Evolutionary conservation across 495 filamentous ascomycete genomes (phyloP).

Genomic region (Cercophora scortea): DNA sequence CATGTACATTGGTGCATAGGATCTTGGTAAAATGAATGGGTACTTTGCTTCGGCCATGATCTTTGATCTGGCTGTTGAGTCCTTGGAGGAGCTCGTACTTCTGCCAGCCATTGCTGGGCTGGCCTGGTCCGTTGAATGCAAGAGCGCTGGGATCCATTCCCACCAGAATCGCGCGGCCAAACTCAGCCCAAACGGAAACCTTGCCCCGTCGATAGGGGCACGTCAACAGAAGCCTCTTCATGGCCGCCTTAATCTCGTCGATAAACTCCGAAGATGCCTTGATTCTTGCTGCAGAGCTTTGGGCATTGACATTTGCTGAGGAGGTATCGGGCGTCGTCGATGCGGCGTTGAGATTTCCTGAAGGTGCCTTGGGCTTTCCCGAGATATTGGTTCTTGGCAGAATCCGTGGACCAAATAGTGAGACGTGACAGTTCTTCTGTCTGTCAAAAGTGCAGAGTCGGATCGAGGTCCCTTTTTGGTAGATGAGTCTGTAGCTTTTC

Average conservation of each 20-base stretch:
- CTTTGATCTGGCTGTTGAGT: slow-evolving; percentile 12
- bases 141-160: slow-evolving; percentile 6
- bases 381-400: no score
- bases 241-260: slow-evolving; percentile 5
- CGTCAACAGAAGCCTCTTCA: slow-evolving; percentile 3
- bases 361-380: no score
- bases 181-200: slow-evolving; percentile 28
- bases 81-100: slow-evolving; percentile 9
- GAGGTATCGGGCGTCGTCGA: no score
- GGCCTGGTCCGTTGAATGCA: slow-evolving; percentile 11
- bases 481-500: slow-evolving; percentile 9
- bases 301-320: no score
- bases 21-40: slow-evolving; percentile 32
- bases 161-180: slow-evolving; percentile 33
- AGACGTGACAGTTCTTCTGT: neutral
- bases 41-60: neutral
- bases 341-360: no score
- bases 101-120: slow-evolving; percentile 9
- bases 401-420: slow-evolving; percentile 1
- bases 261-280: neutral
- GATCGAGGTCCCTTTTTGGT: slow-evolving; percentile 8
- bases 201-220: slow-evolving; percentile 21
- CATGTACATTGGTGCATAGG: slow-evolving; percentile 25
- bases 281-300: no score
- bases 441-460: slow-evolving; percentile 12